Conservation (phyloP, 2,329 filamentous ascomycete genomes). For the Microdochium paspali region DNA sequence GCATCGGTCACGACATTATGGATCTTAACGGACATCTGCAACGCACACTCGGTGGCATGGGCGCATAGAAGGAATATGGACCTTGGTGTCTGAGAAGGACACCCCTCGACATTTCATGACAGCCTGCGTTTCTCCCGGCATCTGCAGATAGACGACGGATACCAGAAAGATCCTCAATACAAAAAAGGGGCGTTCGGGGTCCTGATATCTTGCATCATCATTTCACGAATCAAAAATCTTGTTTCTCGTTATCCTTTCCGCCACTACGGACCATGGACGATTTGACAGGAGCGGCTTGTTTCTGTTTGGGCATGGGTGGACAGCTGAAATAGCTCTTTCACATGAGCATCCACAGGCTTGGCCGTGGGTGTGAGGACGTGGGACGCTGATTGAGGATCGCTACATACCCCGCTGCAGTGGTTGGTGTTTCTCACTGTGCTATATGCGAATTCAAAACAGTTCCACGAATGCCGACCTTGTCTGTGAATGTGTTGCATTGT, state of each 20-base stretch:
- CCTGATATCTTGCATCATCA: constrained; percentile 74
- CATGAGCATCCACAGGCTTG: constrained; percentile 38
- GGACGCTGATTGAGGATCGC: constrained; percentile 54
- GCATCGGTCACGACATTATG: constrained; percentile 36
- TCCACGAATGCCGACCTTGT: constrained; percentile 25
- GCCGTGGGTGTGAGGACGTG: constrained; percentile 48
- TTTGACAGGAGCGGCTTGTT: constrained; percentile 24
- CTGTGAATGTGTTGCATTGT: background rate
- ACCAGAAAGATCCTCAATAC: constrained; percentile 46
- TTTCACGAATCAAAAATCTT: constrained; percentile 30
- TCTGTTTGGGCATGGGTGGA: constrained; percentile 40
- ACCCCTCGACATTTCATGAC: constrained; percentile 23
- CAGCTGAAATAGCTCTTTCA: constrained; percentile 49
- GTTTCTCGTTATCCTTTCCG: constrained; percentile 34
- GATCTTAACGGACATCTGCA: constrained; percentile 52
- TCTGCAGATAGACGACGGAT: constrained; percentile 68
- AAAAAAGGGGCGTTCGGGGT: constrained; percentile 63
- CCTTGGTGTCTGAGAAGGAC: constrained; percentile 18
- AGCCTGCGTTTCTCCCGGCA: constrained; percentile 25
- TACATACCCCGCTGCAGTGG: constrained; percentile 48
- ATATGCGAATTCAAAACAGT: constrained; percentile 52
- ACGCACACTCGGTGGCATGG: constrained; percentile 34
- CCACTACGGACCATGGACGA: constrained; percentile 26
- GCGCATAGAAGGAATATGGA: constrained; percentile 33
- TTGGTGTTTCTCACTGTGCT: constrained; percentile 41